Evolutionary conservation across 2,329 filamentous ascomycete genomes (phyloP).

Genomic region (Exophiala xenobiotica): DNA sequence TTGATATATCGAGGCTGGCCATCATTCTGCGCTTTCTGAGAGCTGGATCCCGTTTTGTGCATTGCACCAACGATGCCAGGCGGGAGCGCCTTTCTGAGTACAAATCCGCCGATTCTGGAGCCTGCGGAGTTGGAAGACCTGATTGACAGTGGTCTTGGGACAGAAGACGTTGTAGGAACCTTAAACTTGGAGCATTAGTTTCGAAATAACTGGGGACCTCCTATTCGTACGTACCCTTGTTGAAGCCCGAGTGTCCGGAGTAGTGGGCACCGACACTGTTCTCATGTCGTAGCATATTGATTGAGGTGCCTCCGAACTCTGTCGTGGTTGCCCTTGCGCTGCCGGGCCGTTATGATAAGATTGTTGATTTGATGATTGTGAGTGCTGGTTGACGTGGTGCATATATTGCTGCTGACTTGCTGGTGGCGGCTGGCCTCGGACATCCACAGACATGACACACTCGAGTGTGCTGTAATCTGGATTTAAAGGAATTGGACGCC

Average conservation of each 20-base stretch:
- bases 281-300: too few species aligned
- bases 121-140: constrained; percentile 18
- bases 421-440: constrained; percentile 10
- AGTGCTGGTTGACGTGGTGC: constrained; percentile 4
- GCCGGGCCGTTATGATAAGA: not conserved
- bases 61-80: constrained; percentile 23
- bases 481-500: constrained; percentile 14
- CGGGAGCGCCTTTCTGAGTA: constrained; percentile 18
- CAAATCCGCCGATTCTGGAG: constrained; percentile 17
- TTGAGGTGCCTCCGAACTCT: too few species aligned
- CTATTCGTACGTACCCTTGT: constrained; percentile 6
- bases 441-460: constrained; percentile 13
- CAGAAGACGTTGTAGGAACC: constrained; percentile 6
- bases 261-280: not conserved
- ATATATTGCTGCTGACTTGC: constrained; percentile 6
- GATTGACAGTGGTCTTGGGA: constrained; percentile 21
- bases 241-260: not conserved
- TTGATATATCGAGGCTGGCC: constrained; percentile 22
- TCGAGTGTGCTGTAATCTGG: constrained; percentile 23
- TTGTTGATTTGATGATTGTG: not conserved
- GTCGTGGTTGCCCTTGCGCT: constrained; percentile 2
- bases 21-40: constrained; percentile 8
- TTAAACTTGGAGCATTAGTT: not conserved
- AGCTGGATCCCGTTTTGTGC: constrained; percentile 10
- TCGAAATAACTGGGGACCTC: too few species aligned